Conservation (phyloP, 2,329 filamentous ascomycete genomes). For the Aspergillus sp. region DNA sequence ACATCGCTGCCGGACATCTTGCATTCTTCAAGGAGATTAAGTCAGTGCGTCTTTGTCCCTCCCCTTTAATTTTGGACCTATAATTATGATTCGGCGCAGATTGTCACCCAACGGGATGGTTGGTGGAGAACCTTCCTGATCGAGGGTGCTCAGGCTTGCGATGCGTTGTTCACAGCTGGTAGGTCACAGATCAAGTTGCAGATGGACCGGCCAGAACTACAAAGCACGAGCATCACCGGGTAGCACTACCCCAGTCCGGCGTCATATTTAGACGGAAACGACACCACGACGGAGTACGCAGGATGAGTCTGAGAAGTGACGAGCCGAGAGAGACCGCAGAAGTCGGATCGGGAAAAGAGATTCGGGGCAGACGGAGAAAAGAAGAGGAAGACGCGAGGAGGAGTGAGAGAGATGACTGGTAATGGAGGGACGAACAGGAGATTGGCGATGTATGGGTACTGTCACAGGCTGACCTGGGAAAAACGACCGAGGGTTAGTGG, state of each 20-base stretch:
- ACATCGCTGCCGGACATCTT: conserved; percentile 45
- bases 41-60: conserved; percentile 18
- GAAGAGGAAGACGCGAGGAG: neutral
- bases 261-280: conserved; percentile 33
- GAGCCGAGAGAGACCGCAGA: neutral
- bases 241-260: conserved; percentile 35
- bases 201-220: conserved; percentile 36
- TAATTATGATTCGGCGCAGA: neutral
- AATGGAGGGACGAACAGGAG: neutral
- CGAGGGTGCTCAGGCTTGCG: conserved; percentile 27
- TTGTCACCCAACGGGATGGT: conserved; percentile 21
- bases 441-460: neutral
- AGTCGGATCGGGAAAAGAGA: neutral
- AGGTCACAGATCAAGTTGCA: conserved; percentile 35
- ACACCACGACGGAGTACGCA: conserved; percentile 13
- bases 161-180: conserved; percentile 40
- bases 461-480: neutral
- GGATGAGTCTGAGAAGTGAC: neutral
- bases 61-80: conserved; percentile 3
- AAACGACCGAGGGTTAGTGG: conserved; percentile 2
- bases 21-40: conserved; percentile 32
- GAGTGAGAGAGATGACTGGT: neutral
- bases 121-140: conserved; percentile 28
- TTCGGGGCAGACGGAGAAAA: neutral
- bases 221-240: conserved; percentile 35